Conservation (phyloP, 106 monocot genomes). For the Acorus gramineus region DNA sequence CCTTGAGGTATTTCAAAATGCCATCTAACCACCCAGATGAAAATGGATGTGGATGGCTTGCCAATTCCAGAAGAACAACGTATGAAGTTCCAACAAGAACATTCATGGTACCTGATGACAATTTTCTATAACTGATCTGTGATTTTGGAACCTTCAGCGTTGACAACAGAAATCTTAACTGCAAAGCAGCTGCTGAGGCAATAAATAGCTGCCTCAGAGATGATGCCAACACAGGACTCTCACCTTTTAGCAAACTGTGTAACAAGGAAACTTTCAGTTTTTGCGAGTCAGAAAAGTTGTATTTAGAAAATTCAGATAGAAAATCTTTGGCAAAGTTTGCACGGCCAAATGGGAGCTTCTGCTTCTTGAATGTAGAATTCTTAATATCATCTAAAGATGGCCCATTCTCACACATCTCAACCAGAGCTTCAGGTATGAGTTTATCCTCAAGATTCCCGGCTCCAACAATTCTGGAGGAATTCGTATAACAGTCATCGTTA, state of each 20-base stretch:
- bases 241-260: slow-evolving; percentile 32
- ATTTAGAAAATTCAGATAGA: slow-evolving; percentile 9
- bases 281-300: slow-evolving; percentile 23
- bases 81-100: slow-evolving; percentile 33
- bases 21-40: slow-evolving; percentile 66
- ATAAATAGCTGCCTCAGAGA: slow-evolving; percentile 50
- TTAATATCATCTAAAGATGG: not conserved
- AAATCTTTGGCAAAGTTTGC: not conserved
- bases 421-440: too few species aligned
- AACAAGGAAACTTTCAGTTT: slow-evolving; percentile 20
- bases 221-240: slow-evolving; percentile 39
- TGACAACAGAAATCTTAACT: slow-evolving; percentile 26
- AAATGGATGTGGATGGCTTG: slow-evolving; percentile 15
- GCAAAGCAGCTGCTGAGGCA: slow-evolving; percentile 64
- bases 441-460: too few species aligned
- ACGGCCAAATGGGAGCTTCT: slow-evolving; percentile 4
- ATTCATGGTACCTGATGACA: slow-evolving; percentile 14
- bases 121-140: slow-evolving; percentile 5
- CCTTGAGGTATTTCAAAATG: slow-evolving; percentile 58
- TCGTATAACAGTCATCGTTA: slow-evolving; percentile 4
- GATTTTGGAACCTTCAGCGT: slow-evolving; percentile 3
- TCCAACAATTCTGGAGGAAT: not conserved
- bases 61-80: slow-evolving; percentile 33
- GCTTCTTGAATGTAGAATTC: not conserved
- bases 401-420: too few species aligned